Conservation (phyloP, 2,329 filamentous ascomycete genomes). For the Aspergillus pseudoviridinutans region DNA sequence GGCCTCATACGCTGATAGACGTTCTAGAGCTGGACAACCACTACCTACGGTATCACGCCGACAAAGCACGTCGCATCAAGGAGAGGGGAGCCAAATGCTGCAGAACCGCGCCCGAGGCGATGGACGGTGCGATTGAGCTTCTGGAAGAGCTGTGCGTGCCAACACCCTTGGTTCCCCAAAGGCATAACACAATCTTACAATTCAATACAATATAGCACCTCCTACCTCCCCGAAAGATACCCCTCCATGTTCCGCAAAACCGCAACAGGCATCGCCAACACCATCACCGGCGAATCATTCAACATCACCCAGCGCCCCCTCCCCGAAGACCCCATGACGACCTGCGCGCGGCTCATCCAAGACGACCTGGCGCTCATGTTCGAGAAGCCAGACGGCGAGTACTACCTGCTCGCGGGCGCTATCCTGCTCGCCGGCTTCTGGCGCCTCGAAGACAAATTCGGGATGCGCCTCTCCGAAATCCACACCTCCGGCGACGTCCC, state of each 20-base stretch:
- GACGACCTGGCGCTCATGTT: conserved; percentile 85
- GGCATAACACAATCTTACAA: conserved; percentile 1
- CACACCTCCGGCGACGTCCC: conserved; percentile 76
- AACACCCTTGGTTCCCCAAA: not conserved
- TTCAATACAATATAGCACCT: conserved; percentile 27
- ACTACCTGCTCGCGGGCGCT: conserved; percentile 73
- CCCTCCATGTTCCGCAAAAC: conserved; percentile 66
- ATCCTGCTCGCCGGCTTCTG: conserved; percentile 79
- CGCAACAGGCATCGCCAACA: conserved; percentile 63
- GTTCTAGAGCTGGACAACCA: conserved; percentile 70
- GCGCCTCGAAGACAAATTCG: conserved; percentile 75
- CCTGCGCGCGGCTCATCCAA: conserved; percentile 67
- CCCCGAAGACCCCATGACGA: conserved; percentile 73
- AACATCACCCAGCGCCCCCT: conserved; percentile 63
- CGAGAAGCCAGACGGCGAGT: conserved; percentile 69
- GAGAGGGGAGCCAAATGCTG: conserved; percentile 66
- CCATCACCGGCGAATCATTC: conserved; percentile 68
- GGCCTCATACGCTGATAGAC: not conserved
- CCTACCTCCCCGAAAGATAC: conserved; percentile 71
- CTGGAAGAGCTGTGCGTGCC: conserved; percentile 61
- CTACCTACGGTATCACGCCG: conserved; percentile 66
- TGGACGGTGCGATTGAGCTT: conserved; percentile 69
- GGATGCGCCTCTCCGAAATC: conserved; percentile 74
- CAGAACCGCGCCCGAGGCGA: conserved; percentile 65
- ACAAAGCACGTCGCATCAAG: conserved; percentile 64